Evolutionary conservation across 1,284 basidiomycete genomes (phyloP).

Genomic region (Boletus calvinii): DNA sequence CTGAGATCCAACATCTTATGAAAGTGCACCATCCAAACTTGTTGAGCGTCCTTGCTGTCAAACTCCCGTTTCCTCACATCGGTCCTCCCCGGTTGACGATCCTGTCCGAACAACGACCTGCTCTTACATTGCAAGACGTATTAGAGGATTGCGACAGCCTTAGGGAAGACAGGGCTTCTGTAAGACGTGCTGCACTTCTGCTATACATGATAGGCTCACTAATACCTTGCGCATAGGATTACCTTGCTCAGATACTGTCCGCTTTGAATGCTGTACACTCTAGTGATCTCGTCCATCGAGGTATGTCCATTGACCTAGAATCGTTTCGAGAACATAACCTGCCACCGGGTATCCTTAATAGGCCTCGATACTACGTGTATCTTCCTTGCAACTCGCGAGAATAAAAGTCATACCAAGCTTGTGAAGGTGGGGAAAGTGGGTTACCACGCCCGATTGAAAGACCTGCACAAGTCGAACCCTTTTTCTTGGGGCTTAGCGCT

Average conservation of each 20-base stretch:
- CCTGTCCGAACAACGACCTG: constrained; percentile 62
- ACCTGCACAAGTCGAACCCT: constrained; percentile 72
- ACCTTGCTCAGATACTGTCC: constrained; percentile 64
- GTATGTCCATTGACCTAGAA: constrained; percentile 30
- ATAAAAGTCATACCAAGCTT: constrained; percentile 50
- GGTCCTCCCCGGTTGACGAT: constrained; percentile 57
- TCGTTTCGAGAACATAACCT: not conserved
- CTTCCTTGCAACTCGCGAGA: constrained; percentile 53
- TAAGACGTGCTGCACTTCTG: constrained; percentile 31
- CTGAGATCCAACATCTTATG: constrained; percentile 61
- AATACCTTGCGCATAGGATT: constrained; percentile 48
- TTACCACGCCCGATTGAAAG: constrained; percentile 63
- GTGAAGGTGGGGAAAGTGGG: constrained; percentile 66
- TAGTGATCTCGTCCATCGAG: constrained; percentile 62
- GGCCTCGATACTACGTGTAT: constrained; percentile 58
- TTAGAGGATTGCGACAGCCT: constrained; percentile 66
- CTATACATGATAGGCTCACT: not conserved
- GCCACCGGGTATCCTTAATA: constrained; percentile 19
- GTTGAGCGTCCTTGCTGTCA: constrained; percentile 61
- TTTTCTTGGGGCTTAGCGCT: constrained; percentile 47
- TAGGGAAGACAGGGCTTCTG: constrained; percentile 64
- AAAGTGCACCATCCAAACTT: constrained; percentile 61
- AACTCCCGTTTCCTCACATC: constrained; percentile 51
- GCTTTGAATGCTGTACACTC: constrained; percentile 66
- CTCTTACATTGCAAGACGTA: constrained; percentile 63